Evolutionary conservation across 2,329 filamentous ascomycete genomes (phyloP).

Genomic region (Incumbomyces lentus): DNA sequence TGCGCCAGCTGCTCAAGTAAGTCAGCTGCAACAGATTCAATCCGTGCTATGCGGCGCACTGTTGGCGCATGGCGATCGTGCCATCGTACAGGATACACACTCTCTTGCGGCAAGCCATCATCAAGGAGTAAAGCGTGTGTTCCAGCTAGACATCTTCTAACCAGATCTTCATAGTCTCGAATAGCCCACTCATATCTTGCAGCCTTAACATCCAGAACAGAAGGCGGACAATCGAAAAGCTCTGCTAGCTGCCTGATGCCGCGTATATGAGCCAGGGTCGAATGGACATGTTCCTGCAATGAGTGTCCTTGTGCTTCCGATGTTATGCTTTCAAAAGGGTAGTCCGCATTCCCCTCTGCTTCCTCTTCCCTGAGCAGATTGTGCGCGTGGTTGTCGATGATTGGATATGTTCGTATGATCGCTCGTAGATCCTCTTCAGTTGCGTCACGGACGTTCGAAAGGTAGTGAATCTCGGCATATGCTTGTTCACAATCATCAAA

Average conservation of each 20-base stretch:
- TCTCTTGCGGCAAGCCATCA: constrained; percentile 54
- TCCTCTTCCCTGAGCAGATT: constrained; percentile 30
- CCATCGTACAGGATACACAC: constrained; percentile 51
- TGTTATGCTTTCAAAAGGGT: constrained; percentile 52
- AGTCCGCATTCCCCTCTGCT: constrained; percentile 22
- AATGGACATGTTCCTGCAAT: constrained; percentile 46
- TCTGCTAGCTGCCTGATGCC: constrained; percentile 58
- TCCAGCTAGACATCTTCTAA: constrained; percentile 55
- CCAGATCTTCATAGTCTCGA: constrained; percentile 46
- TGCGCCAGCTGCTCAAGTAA: constrained; percentile 45
- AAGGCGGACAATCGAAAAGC: constrained; percentile 53
- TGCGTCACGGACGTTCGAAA: constrained; percentile 3
- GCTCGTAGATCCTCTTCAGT: constrained; percentile 25
- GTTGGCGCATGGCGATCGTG: constrained; percentile 56
- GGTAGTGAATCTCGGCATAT: constrained; percentile 5
- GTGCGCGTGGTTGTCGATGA: constrained; percentile 41
- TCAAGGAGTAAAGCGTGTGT: constrained; percentile 70
- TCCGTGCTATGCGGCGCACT: constrained; percentile 61
- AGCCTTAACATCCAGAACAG: constrained; percentile 48
- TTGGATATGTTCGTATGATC: constrained; percentile 30
- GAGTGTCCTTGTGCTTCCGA: constrained; percentile 64
- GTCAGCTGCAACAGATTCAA: constrained; percentile 60
- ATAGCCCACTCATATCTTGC: constrained; percentile 39
- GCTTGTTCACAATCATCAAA: neutral
- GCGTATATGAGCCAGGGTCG: constrained; percentile 58